These are phyloP conservation scores for Grosmannia huntii DNA, from an alignment of 2,329 filamentous ascomycete species.

Conservation along the genomic window DNA sequence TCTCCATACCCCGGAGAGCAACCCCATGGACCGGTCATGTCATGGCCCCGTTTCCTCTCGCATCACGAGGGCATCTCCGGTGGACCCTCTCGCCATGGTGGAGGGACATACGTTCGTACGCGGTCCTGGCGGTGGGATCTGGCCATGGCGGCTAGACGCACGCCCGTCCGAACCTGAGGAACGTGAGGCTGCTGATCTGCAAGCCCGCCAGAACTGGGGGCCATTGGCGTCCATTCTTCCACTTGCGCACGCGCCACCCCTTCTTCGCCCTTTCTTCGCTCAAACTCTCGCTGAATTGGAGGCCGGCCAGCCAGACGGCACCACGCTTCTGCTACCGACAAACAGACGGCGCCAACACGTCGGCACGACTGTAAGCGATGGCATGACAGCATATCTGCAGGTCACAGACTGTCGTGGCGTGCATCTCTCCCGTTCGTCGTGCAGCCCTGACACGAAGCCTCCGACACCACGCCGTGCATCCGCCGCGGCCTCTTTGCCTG, in stretches of 20 bases:
- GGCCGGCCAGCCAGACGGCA: not conserved
- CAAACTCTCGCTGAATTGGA: not conserved
- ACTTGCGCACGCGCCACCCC: not conserved
- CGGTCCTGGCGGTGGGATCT: not conserved
- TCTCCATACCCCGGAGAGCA: not conserved
- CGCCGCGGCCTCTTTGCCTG: too few relatives aligned
- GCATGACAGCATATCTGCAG: too few relatives aligned
- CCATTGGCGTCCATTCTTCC: not conserved
- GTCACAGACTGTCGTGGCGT: too few relatives aligned
- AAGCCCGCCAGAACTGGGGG: not conserved
- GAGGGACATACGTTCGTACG: not conserved
- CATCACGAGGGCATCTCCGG: not conserved
- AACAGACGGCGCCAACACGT: too few relatives aligned
- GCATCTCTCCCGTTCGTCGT: too few relatives aligned
- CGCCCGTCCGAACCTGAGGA: not conserved
- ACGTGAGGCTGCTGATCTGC: not conserved
- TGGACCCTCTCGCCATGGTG: not conserved
- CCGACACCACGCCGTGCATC: too few relatives aligned
- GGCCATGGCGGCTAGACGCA: not conserved
- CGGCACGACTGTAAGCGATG: too few relatives aligned
- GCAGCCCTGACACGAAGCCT: too few relatives aligned
- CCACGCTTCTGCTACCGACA: not conserved
- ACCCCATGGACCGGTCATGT: not conserved
- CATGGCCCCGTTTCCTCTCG: not conserved
- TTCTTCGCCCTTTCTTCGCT: not conserved